Percentiles rank a stretch among this genome's conserved stretches.
These are phyloP conservation scores for Oldenlandia corymbosa DNA, from an alignment of 257 asterid species.

Conservation along the genomic window DNA sequence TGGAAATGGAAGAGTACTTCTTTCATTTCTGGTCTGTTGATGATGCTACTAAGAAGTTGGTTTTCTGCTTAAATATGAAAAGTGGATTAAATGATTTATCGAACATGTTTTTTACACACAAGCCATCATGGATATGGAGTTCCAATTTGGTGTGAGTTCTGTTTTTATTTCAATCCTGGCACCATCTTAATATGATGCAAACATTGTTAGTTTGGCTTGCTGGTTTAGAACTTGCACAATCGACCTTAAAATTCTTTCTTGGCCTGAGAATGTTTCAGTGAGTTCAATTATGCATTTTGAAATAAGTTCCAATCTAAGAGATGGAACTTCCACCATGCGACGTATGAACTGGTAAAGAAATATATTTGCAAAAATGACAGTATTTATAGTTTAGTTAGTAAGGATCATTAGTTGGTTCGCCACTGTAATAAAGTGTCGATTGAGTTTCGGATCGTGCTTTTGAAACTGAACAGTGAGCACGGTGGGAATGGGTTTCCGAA, in stretches of 20 bases:
- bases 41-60: too few relatives aligned
- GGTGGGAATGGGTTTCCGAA: too few relatives aligned
- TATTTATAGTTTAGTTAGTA: background rate
- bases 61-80: background rate
- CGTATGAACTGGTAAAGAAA: background rate
- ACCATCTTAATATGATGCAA: background rate
- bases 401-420: background rate
- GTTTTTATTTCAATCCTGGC: background rate
- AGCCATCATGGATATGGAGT: background rate
- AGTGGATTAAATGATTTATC: background rate
- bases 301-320: background rate
- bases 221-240: background rate
- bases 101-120: too few relatives aligned
- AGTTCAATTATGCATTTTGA: background rate
- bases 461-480: too few relatives aligned
- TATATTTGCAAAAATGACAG: background rate
- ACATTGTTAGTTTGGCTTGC: background rate
- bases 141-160: background rate
- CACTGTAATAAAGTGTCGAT: background rate
- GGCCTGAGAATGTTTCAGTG: background rate
- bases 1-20: too few relatives aligned
- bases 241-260: background rate
- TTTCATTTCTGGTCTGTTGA: too few relatives aligned
- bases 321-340: background rate
- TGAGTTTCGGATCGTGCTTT: background rate